Evolutionary conservation across 2,329 filamentous ascomycete genomes (phyloP), one percentile per base, ranked within the genome.

Genomic region (Hirsutella minnesotensis): DNA sequence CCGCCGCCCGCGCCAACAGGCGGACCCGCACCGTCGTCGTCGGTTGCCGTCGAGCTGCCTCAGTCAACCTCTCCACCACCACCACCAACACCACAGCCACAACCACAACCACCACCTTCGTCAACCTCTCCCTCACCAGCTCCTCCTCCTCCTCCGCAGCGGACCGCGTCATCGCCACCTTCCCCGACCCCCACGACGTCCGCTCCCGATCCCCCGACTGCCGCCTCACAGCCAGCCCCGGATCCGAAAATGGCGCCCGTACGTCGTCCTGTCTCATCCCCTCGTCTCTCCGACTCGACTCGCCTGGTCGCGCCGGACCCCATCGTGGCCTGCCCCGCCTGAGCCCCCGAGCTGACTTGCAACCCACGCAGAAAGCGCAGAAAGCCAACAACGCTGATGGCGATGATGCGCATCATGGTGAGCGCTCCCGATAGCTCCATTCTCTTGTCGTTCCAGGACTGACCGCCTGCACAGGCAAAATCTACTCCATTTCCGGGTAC

Each of bases 401-500:
- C 46, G 65, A 70, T 46, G 61, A 51, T 43, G 40, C 59, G 46
- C 52, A 63, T 19, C 49, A 57, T 51, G 68, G 68, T 72, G 60
- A 52, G 67, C 24, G 7, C 19, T 13, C 24, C 34, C 16, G 12
- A 30, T 22, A 9, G 22, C n/a, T 13, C n/a, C 9, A 12, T 9
- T 20, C 37, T n/a, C 9, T 8, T 15, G 8, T 10, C 12, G 16
- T 40, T 35, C 9, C 13, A 35, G 9, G 40, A 46, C 53, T 59
- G 48, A 59, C 53, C 45, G 39, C 38, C 44, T 45, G 44, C 20
- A 22, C 51, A 76, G 73, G 73, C 70, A 77, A 75, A 67, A 74
- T 77, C 63, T 77, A 69, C 64, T 77, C 73, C 59, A 65, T 77
- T 53, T 76, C 73, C 51, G 81, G 80, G 73, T 77, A 54, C 62